These are phyloP conservation scores for Urochloa ruziziensis DNA, from an alignment of 176 grass and related monocot genomes.

Conservation along the genomic window DNA sequence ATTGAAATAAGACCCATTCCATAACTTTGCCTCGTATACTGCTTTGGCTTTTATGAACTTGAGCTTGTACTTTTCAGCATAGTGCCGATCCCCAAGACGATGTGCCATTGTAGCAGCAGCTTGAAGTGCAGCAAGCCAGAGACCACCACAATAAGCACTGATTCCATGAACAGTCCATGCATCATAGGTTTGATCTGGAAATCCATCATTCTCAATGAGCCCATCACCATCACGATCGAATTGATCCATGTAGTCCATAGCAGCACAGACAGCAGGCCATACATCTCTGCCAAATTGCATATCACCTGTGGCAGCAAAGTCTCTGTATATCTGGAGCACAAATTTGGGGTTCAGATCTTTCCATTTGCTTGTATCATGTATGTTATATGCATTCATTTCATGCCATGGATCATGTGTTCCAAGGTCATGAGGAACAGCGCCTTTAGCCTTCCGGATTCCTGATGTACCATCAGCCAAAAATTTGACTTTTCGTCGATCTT, in stretches of 20 bases:
- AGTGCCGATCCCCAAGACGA: slow-evolving; percentile 63
- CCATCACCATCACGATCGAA: slow-evolving; percentile 88
- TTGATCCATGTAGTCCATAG: slow-evolving; percentile 89
- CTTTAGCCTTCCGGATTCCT: slow-evolving; percentile 85
- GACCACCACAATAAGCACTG: slow-evolving; percentile 86
- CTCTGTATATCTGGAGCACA: slow-evolving; percentile 91
- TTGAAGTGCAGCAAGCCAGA: slow-evolving; percentile 96
- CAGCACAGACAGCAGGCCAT: slow-evolving; percentile 82
- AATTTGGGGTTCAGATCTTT: slow-evolving; percentile 99
- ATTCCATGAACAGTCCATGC: slow-evolving; percentile 95
- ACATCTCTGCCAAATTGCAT: slow-evolving; percentile 82
- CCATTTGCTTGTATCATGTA: slow-evolving; percentile 97
- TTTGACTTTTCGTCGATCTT: slow-evolving; percentile 82
- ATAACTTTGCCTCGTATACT: slow-evolving; percentile 81
- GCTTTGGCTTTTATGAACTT: slow-evolving; percentile 87
- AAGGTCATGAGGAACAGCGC: slow-evolving; percentile 95
- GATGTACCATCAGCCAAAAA: slow-evolving; percentile 83
- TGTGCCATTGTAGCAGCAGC: slow-evolving; percentile 94
- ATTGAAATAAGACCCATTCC: slow-evolving; percentile 98
- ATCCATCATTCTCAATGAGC: slow-evolving; percentile 94
- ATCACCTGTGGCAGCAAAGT: slow-evolving; percentile 91
- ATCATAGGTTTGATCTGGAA: slow-evolving; percentile 99
- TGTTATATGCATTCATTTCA: slow-evolving; percentile 99
- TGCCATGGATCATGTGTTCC: slow-evolving; percentile 97
- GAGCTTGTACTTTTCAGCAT: slow-evolving; percentile 82